Evolutionary conservation across 2,329 filamentous ascomycete species (phyloP), one percentile per base, ranked within the genome.

Genomic region (Diplodia sapinea): DNA sequence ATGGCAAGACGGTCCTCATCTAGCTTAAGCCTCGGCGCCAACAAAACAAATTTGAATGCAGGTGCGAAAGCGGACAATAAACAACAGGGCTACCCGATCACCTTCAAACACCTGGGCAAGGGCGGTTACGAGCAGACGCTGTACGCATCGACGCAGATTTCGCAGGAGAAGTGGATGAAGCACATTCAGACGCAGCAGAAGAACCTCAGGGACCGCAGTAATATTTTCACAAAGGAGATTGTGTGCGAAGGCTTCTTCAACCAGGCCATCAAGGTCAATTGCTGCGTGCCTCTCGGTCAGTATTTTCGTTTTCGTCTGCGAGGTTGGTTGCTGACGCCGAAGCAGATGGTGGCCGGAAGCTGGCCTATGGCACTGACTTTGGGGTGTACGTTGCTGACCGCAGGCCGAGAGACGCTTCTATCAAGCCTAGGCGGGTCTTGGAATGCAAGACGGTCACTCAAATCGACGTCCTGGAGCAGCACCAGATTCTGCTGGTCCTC

Each of bases 101-200:
- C 94, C 1, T 99, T 99, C 84, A 90, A 92, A 72, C 93, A 97
- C 83, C 86, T 99, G 69, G 95, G 95, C 59, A 97, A 96, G 80
- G 94, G 93, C 65, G 95, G 94, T 38, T 99, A 97, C 76, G 94
- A 97, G 77, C 83, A 93, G 74, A 95, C 94, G 3, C 85, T 99
- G 4, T 98, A 91, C 79, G 94, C 93, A 56, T 89, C 90, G 11
- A 96, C 92, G 68, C 90, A 92, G 72, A 91, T 92, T 9, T 92
- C 93, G 31, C 87, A 95, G 68, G 92, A 94, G 78, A 99, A 98
- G 80, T 99, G 95, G 90, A 93, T 99, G 77, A 94, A 99, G 80
- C 90, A 92, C 75, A 97, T 99, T 73, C 93, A 97, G 74, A 86
- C 89, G 61, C 93, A 97, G 72, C 96, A 99, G 79, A 89, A 92